A percentile compares a stretch with the other conserved stretches of the same genome.
These are phyloP conservation scores for Massarina eburnea DNA, from an alignment of 2,329 filamentous ascomycete species.

Conservation along the genomic window DNA sequence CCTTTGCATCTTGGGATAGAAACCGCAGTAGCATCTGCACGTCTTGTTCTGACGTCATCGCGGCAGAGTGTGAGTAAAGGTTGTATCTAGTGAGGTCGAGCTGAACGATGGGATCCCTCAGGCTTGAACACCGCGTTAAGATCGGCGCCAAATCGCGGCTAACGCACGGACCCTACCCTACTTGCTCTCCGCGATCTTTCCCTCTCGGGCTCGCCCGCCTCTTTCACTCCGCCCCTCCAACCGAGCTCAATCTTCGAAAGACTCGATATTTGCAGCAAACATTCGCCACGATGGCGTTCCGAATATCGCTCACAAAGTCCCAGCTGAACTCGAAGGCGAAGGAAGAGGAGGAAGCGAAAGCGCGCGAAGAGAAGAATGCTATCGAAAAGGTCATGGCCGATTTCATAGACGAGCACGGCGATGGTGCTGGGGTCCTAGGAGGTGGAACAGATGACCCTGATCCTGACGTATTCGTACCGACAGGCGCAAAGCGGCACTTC, in stretches of 20 bases:
- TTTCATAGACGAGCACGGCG: constrained; percentile 32
- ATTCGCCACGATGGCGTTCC: constrained; percentile 28
- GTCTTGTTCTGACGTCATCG: constrained; percentile 40
- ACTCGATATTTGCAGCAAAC: background rate
- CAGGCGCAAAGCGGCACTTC: constrained; percentile 33
- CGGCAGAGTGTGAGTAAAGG: background rate
- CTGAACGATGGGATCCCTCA: background rate
- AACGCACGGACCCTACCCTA: background rate
- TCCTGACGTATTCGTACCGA: constrained; percentile 31
- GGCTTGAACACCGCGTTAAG: background rate
- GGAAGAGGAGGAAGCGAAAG: constrained; percentile 33
- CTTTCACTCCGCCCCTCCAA: background rate
- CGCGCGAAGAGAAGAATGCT: constrained; percentile 33
- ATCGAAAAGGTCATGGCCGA: constrained; percentile 36
- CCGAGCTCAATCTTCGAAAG: background rate
- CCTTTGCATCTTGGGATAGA: constrained; percentile 59
- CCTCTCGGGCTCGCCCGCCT: background rate
- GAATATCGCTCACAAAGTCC: constrained; percentile 32
- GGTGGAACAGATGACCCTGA: constrained; percentile 24
- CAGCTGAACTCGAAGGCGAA: constrained; percentile 28
- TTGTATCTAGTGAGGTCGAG: background rate
- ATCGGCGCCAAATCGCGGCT: background rate
- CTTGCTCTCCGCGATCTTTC: background rate
- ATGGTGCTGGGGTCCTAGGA: constrained; percentile 23
- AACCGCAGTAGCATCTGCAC: constrained; percentile 57